Evolutionary conservation across 352 stramenopile species (phyloP), one percentile per base, ranked within the genome.

Genomic region (Phytophthora foliorum): DNA sequence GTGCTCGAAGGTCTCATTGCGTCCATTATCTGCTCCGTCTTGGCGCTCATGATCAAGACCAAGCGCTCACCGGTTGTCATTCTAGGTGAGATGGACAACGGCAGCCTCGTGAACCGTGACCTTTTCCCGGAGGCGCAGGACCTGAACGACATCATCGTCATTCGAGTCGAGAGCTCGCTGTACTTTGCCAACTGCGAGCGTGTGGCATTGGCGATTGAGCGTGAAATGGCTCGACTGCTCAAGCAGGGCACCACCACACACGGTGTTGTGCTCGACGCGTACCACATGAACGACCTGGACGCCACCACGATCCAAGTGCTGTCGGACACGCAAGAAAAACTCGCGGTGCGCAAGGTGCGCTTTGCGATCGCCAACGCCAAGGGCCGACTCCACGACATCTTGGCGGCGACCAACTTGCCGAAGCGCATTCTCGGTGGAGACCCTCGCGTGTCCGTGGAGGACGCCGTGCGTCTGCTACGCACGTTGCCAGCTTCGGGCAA

Each of bases 141-240:
- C 13, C 34, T 84, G 55, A 50, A 55, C 22, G 72, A 76, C 45
- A 50, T 84, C 6, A 54, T 88, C 1, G 68, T 71, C 10, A 53
- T 88, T 22, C 77, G 80, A 21, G 75, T 84, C 36, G 77, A 86
- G 57, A 80, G 59, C n/a, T 80, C 80, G 32, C 67, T 89, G 21
- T 85, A 78, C 59, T 89, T 86, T 57, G 77, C 77, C 54, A 88
- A 86, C 69, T 81, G 68, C 60, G 80, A 85, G 58, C 71, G 67
- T 13, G 60, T 84, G 11, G 78, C 58, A 0, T 54, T 74, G 17
- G 57, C 77, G 24, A 69, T 85, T 19, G 77, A 84, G n/a, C 39
- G 58, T 6, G 74, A 87, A 57, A 79, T 87, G 44, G 45, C 53
- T 19, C 55, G 67, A 11, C 34, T 61, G 21, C 21, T 59, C 0